These are phyloP conservation scores for Microascus cirrosus DNA, from an alignment of 2,329 filamentous ascomycete genomes.

Conservation along the genomic window DNA sequence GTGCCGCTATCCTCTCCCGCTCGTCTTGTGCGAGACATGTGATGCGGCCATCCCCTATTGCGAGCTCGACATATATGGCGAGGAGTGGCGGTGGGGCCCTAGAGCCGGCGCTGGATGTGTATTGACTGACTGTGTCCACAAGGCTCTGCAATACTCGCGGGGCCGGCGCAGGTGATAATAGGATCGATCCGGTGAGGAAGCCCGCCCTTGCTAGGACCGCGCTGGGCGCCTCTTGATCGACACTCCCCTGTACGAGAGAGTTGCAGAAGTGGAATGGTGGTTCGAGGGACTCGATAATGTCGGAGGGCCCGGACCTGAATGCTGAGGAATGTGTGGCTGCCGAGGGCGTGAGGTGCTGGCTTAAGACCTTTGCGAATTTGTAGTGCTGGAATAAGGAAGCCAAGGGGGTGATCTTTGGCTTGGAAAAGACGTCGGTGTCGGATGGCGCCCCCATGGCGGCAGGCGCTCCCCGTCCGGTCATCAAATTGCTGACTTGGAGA, in stretches of 20 bases:
- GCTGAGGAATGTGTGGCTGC: slow-evolving; percentile 12
- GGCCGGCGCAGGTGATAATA: not conserved
- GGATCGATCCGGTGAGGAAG: slow-evolving; percentile 1
- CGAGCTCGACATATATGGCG: slow-evolving; percentile 19
- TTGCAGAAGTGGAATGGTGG: slow-evolving; percentile 6
- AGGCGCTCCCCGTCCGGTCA: not conserved
- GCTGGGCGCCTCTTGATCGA: not conserved
- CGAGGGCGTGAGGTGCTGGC: slow-evolving; percentile 4
- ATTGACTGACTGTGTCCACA: slow-evolving; percentile 22
- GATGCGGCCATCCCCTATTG: slow-evolving; percentile 17
- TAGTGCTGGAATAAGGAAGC: slow-evolving; percentile 2
- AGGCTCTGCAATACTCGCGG: slow-evolving; percentile 10
- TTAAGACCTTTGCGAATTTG: not conserved
- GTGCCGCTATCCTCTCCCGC: slow-evolving; percentile 14
- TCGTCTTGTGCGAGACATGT: slow-evolving; percentile 20
- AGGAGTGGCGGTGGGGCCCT: slow-evolving; percentile 21
- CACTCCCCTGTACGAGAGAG: not conserved
- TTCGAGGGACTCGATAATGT: slow-evolving; percentile 6
- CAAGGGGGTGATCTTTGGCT: not conserved
- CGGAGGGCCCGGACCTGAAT: not conserved
- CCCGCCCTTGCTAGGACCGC: not conserved
- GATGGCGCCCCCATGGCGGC: not conserved
- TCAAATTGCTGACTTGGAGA: slow-evolving; percentile 19
- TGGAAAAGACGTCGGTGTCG: not conserved
- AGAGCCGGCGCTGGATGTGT: slow-evolving; percentile 18